A percentile compares a stretch with the other conserved stretches of the same genome.
Evolutionary conservation across 176 grass and related monocot species (phyloP).

Genomic region (Poa pratensis): DNA sequence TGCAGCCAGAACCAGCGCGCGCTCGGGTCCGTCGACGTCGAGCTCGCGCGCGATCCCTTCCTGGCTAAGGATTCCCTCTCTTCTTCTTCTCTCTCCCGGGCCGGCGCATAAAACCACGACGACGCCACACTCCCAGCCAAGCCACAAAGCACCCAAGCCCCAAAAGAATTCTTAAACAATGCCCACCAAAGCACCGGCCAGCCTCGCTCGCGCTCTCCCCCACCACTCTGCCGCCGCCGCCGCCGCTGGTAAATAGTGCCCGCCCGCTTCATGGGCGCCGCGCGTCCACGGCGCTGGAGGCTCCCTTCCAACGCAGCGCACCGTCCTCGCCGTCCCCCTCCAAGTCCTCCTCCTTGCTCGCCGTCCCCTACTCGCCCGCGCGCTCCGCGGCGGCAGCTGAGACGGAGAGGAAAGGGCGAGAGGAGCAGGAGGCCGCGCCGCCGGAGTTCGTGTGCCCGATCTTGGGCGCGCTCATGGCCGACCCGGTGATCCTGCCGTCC

Average conservation of each 20-base stretch:
- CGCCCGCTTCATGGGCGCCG: constrained; percentile 46
- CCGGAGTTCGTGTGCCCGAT: constrained; percentile 72
- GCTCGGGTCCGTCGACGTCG: neutral
- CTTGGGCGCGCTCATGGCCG: constrained; percentile 64
- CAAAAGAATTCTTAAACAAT: constrained; percentile 32
- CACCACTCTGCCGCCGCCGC: neutral
- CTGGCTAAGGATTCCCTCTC: constrained; percentile 32
- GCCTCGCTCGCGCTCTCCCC: neutral
- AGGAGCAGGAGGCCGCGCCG: constrained; percentile 36
- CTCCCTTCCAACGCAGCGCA: constrained; percentile 66
- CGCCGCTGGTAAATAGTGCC: constrained; percentile 6
- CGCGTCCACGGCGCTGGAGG: constrained; percentile 64
- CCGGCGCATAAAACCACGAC: constrained; percentile 51
- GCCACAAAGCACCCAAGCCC: constrained; percentile 47
- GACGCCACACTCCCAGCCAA: neutral
- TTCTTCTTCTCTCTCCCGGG: constrained; percentile 1
- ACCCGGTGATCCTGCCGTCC: constrained; percentile 71
- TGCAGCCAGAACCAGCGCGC: too few relatives aligned
- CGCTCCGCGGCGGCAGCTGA: constrained; percentile 16
- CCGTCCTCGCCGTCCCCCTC: constrained; percentile 22
- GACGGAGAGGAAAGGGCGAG: neutral
- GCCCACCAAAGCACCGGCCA: constrained; percentile 34
- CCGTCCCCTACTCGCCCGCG: constrained; percentile 23
- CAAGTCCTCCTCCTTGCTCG: neutral
- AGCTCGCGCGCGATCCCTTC: constrained; percentile 38